A percentile compares a stretch with the other conserved stretches of the same genome.
phyloP scores from a whole-genome alignment of 352 stramenopile genomes.

The Phytophthora boehmeriae region DNA sequence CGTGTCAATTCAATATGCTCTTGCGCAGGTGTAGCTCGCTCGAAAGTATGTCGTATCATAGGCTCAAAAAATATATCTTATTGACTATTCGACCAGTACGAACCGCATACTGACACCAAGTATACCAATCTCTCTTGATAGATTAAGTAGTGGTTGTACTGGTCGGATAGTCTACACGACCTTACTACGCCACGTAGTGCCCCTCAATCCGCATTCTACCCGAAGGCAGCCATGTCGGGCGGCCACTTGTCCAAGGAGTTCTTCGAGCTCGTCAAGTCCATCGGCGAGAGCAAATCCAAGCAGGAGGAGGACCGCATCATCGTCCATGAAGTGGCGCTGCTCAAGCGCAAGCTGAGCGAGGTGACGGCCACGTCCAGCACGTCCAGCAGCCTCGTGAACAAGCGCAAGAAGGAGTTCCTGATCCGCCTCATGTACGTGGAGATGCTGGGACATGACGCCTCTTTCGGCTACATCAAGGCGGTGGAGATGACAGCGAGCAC shows the following conservation, averaged over 20 bases:
- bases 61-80: background rate
- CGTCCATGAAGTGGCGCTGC: conserved; percentile 92
- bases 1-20: background rate
- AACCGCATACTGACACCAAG: background rate
- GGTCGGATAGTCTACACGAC: conserved; percentile 32
- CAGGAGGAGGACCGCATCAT: conserved; percentile 99
- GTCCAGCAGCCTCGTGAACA: conserved; percentile 84
- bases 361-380: conserved; percentile 78
- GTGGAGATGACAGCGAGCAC: conserved; percentile 98
- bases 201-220: conserved; percentile 25
- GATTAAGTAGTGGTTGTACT: conserved; percentile 18
- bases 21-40: conserved; percentile 7
- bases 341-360: conserved; percentile 96
- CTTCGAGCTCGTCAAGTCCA: conserved; percentile 99
- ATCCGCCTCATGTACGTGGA: conserved; percentile 99
- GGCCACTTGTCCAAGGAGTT: conserved; percentile 97
- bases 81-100: conserved; percentile 4
- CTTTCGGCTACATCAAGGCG: conserved; percentile 98
- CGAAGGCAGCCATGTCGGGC: conserved; percentile 71
- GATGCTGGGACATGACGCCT: conserved; percentile 99
- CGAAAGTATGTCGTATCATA: conserved; percentile 15
- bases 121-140: background rate
- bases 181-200: conserved; percentile 5
- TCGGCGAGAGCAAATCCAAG: conserved; percentile 99
- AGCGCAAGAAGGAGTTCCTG: conserved; percentile 99